Conservation (phyloP, 2,329 filamentous ascomycete species). For the Ciborinia camelliae region DNA sequence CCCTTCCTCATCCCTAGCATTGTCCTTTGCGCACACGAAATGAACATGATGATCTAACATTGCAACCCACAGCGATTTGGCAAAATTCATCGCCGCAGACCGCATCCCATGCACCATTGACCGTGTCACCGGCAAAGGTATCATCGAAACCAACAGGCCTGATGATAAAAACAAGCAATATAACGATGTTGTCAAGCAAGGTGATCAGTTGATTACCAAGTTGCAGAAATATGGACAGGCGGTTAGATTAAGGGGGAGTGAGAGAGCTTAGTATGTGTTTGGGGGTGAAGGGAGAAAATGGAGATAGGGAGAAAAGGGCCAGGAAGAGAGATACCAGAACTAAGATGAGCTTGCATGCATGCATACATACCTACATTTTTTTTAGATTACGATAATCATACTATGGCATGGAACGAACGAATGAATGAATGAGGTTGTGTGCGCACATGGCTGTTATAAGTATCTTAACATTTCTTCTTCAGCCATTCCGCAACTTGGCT, state of each 20-base stretch:
- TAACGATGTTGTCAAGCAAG: slow-evolving; percentile 94
- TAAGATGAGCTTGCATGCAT: slow-evolving; percentile 4
- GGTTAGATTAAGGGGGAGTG: slow-evolving; percentile 88
- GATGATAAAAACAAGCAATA: slow-evolving; percentile 99
- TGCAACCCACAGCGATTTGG: slow-evolving; percentile 75
- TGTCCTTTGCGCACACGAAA: no score
- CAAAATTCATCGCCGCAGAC: slow-evolving; percentile 93
- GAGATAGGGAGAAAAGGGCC: not conserved
- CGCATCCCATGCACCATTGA: slow-evolving; percentile 97
- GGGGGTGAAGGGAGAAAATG: no score
- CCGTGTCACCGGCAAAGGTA: slow-evolving; percentile 89
- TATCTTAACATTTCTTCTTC: not conserved
- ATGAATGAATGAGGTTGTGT: not conserved
- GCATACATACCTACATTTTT: slow-evolving; percentile 8
- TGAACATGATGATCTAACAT: not conserved
- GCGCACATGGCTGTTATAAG: not conserved
- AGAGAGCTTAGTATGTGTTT: slow-evolving; percentile 60
- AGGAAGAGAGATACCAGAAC: not conserved
- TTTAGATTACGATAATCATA: slow-evolving; percentile 10
- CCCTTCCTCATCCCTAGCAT: not conserved
- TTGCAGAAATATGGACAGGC: slow-evolving; percentile 98
- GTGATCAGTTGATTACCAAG: slow-evolving; percentile 97
- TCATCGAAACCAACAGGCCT: slow-evolving; percentile 96
- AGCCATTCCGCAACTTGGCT: no score
- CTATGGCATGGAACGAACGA: not conserved